These are phyloP conservation scores for Pinus albicaulis DNA, from an alignment of 75 land plant species.

Conservation along the genomic window DNA sequence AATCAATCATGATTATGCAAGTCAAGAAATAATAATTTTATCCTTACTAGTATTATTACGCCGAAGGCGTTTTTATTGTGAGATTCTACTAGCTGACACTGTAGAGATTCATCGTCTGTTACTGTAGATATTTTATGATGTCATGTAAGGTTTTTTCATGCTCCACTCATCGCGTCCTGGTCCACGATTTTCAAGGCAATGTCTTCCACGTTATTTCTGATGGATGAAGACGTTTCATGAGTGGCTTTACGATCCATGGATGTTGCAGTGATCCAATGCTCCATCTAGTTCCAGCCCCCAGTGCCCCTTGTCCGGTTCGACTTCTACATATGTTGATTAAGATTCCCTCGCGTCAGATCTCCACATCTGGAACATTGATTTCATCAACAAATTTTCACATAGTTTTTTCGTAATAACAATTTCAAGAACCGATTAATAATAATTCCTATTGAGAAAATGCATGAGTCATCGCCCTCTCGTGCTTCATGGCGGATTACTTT, in stretches of 20 bases:
- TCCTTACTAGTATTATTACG: too few species aligned
- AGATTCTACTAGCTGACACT: too few species aligned
- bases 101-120: too few species aligned
- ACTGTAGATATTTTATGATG: too few species aligned
- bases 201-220: background rate
- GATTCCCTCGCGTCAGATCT: background rate
- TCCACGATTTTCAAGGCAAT: too few species aligned
- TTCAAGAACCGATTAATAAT: background rate
- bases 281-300: constrained; percentile 89
- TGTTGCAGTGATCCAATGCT: constrained; percentile 69
- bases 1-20: too few species aligned
- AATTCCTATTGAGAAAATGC: constrained; percentile 59
- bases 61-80: too few species aligned
- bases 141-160: too few species aligned
- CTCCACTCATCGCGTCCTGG: constrained; percentile 42
- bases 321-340: background rate
- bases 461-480: constrained; percentile 65
- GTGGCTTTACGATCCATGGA: background rate
- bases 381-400: background rate
- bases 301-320: background rate
- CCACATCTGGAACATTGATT: background rate
- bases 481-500: constrained; percentile 32
- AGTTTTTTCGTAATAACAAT: background rate
- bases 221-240: background rate
- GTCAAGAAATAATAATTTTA: too few species aligned